These are phyloP conservation scores for Metschnikowia cerradonensis DNA, from an alignment of 805 yeast genomes.

Conservation along the genomic window DNA sequence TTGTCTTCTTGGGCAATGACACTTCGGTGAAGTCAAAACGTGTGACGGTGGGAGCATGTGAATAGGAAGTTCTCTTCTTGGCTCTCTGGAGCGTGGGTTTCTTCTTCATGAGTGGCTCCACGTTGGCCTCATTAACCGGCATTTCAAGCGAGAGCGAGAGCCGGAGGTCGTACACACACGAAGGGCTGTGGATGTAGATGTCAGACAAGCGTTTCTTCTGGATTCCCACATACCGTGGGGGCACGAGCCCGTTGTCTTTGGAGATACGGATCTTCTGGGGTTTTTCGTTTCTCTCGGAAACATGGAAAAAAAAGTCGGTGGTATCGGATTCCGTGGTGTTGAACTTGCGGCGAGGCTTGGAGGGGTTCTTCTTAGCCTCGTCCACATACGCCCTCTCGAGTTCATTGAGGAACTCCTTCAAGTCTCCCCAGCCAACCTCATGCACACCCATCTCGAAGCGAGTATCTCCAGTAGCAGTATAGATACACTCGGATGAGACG, in stretches of 20 bases:
- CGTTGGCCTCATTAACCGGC: conserved; percentile 59
- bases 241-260: conserved; percentile 52
- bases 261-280: conserved; percentile 65
- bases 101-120: conserved; percentile 48
- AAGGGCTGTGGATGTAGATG: conserved; percentile 68
- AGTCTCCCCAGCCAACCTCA: conserved; percentile 54
- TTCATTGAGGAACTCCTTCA: conserved; percentile 51
- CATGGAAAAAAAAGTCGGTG: conserved; percentile 60
- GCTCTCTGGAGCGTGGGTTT: conserved; percentile 56
- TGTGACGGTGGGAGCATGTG: conserved; percentile 71
- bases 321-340: conserved; percentile 58
- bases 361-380: conserved; percentile 24
- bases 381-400: conserved; percentile 49
- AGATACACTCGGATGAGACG: conserved; percentile 64
- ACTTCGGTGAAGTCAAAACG: conserved; percentile 71
- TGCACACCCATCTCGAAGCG: conserved; percentile 65
- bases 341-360: conserved; percentile 47
- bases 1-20: conserved; percentile 27
- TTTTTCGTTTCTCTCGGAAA: conserved; percentile 58
- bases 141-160: conserved; percentile 73
- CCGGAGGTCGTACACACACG: conserved; percentile 71
- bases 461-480: conserved; percentile 52
- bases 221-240: conserved; percentile 68
- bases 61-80: conserved; percentile 68
- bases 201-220: conserved; percentile 73